Evolutionary conservation across 352 stramenopile species (phyloP), one percentile per base, ranked within the genome.

Genomic region (Globisporangium orthogonon): DNA sequence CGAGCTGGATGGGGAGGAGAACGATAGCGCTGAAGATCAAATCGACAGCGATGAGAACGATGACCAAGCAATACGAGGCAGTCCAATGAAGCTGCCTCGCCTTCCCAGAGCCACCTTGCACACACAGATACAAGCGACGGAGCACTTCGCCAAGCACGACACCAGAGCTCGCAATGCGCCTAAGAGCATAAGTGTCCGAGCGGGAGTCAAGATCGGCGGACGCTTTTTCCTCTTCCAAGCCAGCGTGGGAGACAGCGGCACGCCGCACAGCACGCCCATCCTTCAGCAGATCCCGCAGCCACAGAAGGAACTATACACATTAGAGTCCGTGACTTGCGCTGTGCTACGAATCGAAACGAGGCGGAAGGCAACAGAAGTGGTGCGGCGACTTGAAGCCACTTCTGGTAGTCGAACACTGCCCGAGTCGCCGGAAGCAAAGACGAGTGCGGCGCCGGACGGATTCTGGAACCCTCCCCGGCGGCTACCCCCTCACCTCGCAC

Each of bases 141-240:
- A 15, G 0, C 37, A 41, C 9, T 41, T 3, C 10, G 9, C 7
- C 4, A 2, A 41, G 1, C 1, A 10, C 10, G 37, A 17, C 10
- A 41, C 9, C 37, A 41, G 37, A 5, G 9, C n/a, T 28, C 39
- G 10, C 17, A 1, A 39, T 5, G 7, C 28, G 5, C 2, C 14
- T n/a, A 15, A 6, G 30, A 7, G 5, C 17, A 17, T 7, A 2
- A 30, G 4, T 5, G 17, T 60, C 7, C 65, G 70, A 10, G 33
- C 53, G 10, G 65, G 67, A 1, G 29, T 71, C 31, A 79, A 78
- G 45, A 49, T 77, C 39, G 70, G 70, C 1, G 62, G 69, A 30
- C 62, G 61, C 3, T 82, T 60, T 47, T 49, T 69, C 6, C 57
- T 82, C 7, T 72, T 72, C 47, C 70, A 76, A 44, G 35, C 59